These are phyloP conservation scores for Tolypocladium ovalisporum DNA, from an alignment of 2,329 filamentous ascomycete species.

Conservation along the genomic window DNA sequence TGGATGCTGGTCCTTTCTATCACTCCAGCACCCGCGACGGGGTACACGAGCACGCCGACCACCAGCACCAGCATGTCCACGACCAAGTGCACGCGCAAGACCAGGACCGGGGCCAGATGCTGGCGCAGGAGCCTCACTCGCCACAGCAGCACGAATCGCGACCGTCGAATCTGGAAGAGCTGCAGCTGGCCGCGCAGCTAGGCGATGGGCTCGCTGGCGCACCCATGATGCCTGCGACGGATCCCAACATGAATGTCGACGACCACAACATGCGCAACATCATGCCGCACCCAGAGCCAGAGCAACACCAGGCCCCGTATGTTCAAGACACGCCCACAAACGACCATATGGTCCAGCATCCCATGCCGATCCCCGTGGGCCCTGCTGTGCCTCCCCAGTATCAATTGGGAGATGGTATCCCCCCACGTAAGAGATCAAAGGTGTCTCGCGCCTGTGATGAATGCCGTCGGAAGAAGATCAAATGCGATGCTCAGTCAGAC, in stretches of 20 bases:
- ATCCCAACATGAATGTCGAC: conserved; percentile 31
- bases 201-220: conserved; percentile 39
- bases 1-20: conserved; percentile 33
- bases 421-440: conserved; percentile 69
- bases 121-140: conserved; percentile 21
- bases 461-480: conserved; percentile 80
- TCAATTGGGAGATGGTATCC: conserved; percentile 44
- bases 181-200: conserved; percentile 47
- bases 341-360: conserved; percentile 24
- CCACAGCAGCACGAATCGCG: conserved; percentile 30
- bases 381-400: conserved; percentile 26
- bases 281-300: conserved; percentile 29
- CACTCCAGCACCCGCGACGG: conserved; percentile 24
- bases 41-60: conserved; percentile 17
- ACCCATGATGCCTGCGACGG: conserved; percentile 37
- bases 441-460: conserved; percentile 85
- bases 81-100: conserved; percentile 17
- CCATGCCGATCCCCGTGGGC: conserved; percentile 23
- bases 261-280: conserved; percentile 32
- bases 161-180: conserved; percentile 40
- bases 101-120: conserved; percentile 19
- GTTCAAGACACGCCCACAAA: conserved; percentile 24
- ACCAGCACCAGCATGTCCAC: conserved; percentile 17
- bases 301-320: conserved; percentile 25
- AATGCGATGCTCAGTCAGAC: conserved; percentile 74